These are phyloP conservation scores for Saccharomycopsis sp. DNA, from an alignment of 805 yeast species.

Conservation along the genomic window DNA sequence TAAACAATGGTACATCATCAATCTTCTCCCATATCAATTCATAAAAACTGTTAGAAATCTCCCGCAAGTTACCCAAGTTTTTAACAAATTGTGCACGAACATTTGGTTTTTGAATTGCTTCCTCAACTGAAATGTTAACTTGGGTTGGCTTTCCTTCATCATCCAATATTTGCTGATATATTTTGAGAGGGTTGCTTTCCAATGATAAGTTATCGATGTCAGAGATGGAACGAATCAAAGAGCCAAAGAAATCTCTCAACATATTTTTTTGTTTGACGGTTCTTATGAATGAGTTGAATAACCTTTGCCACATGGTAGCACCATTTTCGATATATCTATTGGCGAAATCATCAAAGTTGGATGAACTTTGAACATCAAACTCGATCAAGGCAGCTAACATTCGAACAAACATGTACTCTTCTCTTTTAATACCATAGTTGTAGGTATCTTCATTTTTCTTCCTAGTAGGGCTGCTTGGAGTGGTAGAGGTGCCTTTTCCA, in stretches of 20 bases:
- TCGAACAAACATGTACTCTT: conserved; percentile 58
- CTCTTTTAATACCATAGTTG: conserved; percentile 36
- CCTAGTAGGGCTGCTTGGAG: no score
- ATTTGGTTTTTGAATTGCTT: conserved; percentile 37
- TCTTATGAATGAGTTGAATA: conserved; percentile 33
- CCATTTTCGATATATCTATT: conserved; percentile 22
- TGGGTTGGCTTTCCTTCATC: conserved; percentile 10
- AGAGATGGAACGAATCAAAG: conserved; percentile 31
- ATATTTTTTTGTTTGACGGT: conserved; percentile 29
- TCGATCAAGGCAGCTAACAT: conserved; percentile 41
- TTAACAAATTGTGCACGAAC: conserved; percentile 41
- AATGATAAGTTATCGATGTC: conserved; percentile 40
- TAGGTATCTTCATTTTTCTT: conserved; percentile 15
- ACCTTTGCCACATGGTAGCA: conserved; percentile 34
- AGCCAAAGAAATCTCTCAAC: conserved; percentile 30
- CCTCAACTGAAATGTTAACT: conserved; percentile 22
- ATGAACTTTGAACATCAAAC: conserved; percentile 30
- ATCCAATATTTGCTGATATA: conserved; percentile 32
- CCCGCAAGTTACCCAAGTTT: conserved; percentile 42
- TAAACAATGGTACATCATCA: conserved; percentile 26
- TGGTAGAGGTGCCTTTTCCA: no score
- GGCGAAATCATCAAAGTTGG: conserved; percentile 24
- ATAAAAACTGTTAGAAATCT: conserved; percentile 37
- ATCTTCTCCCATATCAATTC: conserved; percentile 21
- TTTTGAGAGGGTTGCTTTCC: conserved; percentile 70